A percentile compares a stretch with the other conserved stretches of the same genome.
Conservation (phyloP, 1,284 basidiomycete genomes). For the Cryptococcus jaspeensis region DNA sequence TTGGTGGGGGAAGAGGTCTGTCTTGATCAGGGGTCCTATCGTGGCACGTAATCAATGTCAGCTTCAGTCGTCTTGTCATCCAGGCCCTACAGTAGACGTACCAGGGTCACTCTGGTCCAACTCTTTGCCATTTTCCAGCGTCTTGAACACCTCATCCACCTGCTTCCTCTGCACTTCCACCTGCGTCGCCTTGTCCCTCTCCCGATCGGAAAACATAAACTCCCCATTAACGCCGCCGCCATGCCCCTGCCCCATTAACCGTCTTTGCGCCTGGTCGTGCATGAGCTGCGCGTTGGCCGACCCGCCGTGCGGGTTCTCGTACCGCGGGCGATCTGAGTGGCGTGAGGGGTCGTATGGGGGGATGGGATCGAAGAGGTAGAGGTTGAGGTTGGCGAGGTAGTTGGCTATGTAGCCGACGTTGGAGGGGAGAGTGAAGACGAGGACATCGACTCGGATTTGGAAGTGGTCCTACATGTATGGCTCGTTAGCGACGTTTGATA, state of each 20-base stretch:
- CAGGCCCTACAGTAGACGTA: slow-evolving; percentile 50
- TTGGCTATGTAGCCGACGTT: slow-evolving; percentile 79
- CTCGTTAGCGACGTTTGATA: background rate
- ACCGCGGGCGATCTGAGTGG: slow-evolving; percentile 62
- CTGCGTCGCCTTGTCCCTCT: slow-evolving; percentile 65
- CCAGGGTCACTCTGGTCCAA: slow-evolving; percentile 79
- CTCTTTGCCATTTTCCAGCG: slow-evolving; percentile 79
- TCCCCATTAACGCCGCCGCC: slow-evolving; percentile 5
- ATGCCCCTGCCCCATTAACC: background rate
- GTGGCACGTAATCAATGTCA: slow-evolving; percentile 8
- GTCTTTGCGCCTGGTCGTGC: slow-evolving; percentile 23
- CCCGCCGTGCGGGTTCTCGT: slow-evolving; percentile 79
- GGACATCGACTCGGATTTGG: slow-evolving; percentile 66
- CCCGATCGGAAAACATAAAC: slow-evolving; percentile 7
- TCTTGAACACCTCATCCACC: slow-evolving; percentile 90
- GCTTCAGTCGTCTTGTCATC: slow-evolving; percentile 14
- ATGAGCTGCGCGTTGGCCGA: slow-evolving; percentile 25
- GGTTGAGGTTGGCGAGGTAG: slow-evolving; percentile 64
- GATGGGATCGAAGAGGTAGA: slow-evolving; percentile 77
- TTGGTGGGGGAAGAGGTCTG: slow-evolving; percentile 93
- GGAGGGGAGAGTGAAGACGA: slow-evolving; percentile 88
- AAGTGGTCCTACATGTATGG: slow-evolving; percentile 25
- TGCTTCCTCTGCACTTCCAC: slow-evolving; percentile 91
- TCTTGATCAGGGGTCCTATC: slow-evolving; percentile 75
- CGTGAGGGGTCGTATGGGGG: slow-evolving; percentile 58